phyloP scores from a whole-genome alignment of 441 rosid genomes.

The Pelargonium myrrhifolium region DNA sequence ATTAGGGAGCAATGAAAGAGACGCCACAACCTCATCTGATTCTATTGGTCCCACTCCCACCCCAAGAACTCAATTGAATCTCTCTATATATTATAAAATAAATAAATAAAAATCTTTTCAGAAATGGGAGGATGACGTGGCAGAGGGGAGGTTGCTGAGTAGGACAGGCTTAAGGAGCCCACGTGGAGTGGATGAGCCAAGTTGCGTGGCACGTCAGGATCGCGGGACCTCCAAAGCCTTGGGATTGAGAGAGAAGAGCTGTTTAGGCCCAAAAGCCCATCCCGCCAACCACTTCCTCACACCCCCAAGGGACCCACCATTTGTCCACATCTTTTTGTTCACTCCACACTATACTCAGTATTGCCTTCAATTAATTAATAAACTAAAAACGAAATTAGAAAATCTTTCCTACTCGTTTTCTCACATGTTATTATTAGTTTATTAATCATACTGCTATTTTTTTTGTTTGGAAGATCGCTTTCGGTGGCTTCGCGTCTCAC shows the following conservation, averaged over 20 bases:
- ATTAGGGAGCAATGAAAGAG: slow-evolving; percentile 38
- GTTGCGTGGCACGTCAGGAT: background rate
- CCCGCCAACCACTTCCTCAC: background rate
- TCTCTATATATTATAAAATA: no score
- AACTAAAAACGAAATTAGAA: no score
- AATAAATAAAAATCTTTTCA: background rate
- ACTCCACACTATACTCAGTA: background rate
- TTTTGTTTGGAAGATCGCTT: no score
- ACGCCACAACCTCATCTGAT: slow-evolving; percentile 25
- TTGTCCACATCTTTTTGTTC: background rate
- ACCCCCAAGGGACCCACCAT: background rate
- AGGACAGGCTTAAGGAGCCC: background rate
- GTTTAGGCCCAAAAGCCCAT: background rate
- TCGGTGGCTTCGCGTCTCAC: no score
- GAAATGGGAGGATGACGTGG: background rate
- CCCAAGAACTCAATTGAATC: no score
- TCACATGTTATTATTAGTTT: no score
- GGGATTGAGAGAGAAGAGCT: background rate
- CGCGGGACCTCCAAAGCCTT: background rate
- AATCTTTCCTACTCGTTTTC: no score
- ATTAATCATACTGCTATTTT: no score
- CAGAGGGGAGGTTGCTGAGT: background rate
- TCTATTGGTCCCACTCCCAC: slow-evolving; percentile 20
- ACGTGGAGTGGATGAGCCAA: background rate
- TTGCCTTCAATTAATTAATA: background rate